Evolutionary conservation across 2,329 filamentous ascomycete genomes (phyloP).

Genomic region (Pyrenophora graminea): DNA sequence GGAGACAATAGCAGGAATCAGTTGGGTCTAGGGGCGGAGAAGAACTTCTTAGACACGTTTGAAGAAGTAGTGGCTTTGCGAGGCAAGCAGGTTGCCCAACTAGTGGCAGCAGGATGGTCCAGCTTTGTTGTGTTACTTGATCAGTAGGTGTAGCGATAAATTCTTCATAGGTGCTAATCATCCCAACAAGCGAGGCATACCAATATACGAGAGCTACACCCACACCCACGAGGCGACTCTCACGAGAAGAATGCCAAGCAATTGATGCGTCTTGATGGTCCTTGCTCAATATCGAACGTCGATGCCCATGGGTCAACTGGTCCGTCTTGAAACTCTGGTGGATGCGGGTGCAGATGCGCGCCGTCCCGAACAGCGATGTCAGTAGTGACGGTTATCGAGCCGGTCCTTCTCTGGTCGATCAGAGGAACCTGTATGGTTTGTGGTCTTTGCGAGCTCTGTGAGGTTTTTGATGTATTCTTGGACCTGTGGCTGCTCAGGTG

Average conservation of each 20-base stretch:
- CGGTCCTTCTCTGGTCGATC: not conserved
- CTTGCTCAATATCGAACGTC: slow-evolving; percentile 23
- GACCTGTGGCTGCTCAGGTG: slow-evolving; percentile 5
- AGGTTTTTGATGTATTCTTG: not conserved
- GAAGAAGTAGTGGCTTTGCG: slow-evolving; percentile 25
- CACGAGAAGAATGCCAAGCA: not conserved
- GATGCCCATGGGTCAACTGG: slow-evolving; percentile 15
- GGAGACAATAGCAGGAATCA: slow-evolving; percentile 34
- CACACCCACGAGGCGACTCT: not conserved
- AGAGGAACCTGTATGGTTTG: not conserved
- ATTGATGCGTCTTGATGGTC: slow-evolving; percentile 1
- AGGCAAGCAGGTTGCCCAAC: slow-evolving; percentile 21
- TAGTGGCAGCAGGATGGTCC: slow-evolving; percentile 35
- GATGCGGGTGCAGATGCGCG: not conserved
- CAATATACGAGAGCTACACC: not conserved
- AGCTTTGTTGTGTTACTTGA: slow-evolving; percentile 24
- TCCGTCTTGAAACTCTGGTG: slow-evolving; percentile 13
- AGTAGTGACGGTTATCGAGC: slow-evolving; percentile 26
- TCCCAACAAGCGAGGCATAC: too few relatives aligned
- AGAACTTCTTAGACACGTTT: slow-evolving; percentile 25
- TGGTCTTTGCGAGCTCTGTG: not conserved
- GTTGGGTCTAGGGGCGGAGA: slow-evolving; percentile 20
- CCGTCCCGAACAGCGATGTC: slow-evolving; percentile 20
- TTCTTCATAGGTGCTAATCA: not conserved
- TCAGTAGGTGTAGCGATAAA: not conserved